Evolutionary conservation across 169 alveolate species (phyloP).

Genomic region (Cryptosporidium parvum): DNA sequence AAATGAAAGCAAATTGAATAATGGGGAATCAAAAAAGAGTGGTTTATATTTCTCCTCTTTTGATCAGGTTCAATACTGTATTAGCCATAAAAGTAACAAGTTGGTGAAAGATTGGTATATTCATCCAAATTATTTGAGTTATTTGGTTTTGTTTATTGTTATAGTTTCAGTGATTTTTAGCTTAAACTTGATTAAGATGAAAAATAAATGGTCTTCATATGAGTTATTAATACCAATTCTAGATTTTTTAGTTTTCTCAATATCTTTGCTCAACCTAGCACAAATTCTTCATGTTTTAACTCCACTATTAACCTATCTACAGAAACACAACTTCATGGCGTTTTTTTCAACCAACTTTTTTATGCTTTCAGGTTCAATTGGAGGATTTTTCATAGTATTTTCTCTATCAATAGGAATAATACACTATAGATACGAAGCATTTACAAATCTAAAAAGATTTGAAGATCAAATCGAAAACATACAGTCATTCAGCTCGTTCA

Average conservation of each 20-base stretch:
- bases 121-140: conserved; percentile 34
- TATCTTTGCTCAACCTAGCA: conserved; percentile 21
- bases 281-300: conserved; percentile 21
- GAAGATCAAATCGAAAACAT: conserved; percentile 46
- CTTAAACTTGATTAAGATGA: conserved; percentile 15
- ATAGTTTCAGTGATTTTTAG: conserved; percentile 10
- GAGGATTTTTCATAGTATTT: conserved; percentile 34
- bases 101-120: conserved; percentile 37
- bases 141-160: conserved; percentile 13
- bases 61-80: conserved; percentile 48
- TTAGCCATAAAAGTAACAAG: background rate
- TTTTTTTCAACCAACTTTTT: conserved; percentile 50
- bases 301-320: conserved; percentile 17
- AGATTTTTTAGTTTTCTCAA: conserved; percentile 29
- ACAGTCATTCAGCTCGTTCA: conserved; percentile 27
- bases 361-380: conserved; percentile 19
- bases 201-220: conserved; percentile 41
- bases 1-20: conserved; percentile 10
- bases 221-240: conserved; percentile 36
- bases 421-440: conserved; percentile 53
- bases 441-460: conserved; percentile 11
- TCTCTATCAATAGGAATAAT: conserved; percentile 22
- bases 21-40: background rate
- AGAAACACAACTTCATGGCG: background rate
- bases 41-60: conserved; percentile 12